These are phyloP conservation scores for Candida hispaniensis DNA, from an alignment of 805 yeast species.

Conservation along the genomic window DNA sequence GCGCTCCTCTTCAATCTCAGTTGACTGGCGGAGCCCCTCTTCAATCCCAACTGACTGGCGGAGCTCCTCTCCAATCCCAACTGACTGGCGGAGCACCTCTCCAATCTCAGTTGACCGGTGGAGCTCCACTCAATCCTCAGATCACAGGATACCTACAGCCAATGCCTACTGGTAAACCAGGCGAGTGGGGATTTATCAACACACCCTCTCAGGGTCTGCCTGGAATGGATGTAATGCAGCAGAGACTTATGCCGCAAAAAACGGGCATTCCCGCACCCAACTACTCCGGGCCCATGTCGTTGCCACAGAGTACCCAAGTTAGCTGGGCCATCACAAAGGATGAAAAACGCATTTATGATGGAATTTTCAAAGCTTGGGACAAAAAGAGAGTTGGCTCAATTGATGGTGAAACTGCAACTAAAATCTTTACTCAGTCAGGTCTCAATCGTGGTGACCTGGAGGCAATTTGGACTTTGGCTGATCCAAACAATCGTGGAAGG, in stretches of 20 bases:
- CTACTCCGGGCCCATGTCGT: conserved; percentile 26
- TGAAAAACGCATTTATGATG: conserved; percentile 77
- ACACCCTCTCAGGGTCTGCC: conserved; percentile 62
- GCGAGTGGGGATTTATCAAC: conserved; percentile 70
- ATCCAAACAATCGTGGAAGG: conserved; percentile 69
- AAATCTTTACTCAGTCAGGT: conserved; percentile 84
- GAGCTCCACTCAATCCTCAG: conserved; percentile 30
- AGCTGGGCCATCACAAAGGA: conserved; percentile 79
- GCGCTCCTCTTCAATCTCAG: conserved; percentile 15
- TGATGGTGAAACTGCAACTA: conserved; percentile 72
- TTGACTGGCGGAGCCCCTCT: conserved; percentile 27
- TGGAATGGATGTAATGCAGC: conserved; percentile 53
- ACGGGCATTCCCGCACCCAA: conserved; percentile 26
- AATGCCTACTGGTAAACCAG: conserved; percentile 53
- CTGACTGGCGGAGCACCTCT: conserved; percentile 29
- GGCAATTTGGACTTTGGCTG: conserved; percentile 82
- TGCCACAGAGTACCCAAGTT: conserved; percentile 42
- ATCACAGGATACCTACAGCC: conserved; percentile 24
- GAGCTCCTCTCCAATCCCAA: conserved; percentile 28
- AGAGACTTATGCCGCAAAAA: conserved; percentile 52
- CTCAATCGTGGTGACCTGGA: conserved; percentile 77
- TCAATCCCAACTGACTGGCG: conserved; percentile 33
- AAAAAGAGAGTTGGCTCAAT: conserved; percentile 52
- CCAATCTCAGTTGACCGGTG: conserved; percentile 37
- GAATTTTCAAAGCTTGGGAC: conserved; percentile 85